Evolutionary conservation across 495 filamentous ascomycete species (phyloP).

Genomic region (Cercophora newfieldiana): DNA sequence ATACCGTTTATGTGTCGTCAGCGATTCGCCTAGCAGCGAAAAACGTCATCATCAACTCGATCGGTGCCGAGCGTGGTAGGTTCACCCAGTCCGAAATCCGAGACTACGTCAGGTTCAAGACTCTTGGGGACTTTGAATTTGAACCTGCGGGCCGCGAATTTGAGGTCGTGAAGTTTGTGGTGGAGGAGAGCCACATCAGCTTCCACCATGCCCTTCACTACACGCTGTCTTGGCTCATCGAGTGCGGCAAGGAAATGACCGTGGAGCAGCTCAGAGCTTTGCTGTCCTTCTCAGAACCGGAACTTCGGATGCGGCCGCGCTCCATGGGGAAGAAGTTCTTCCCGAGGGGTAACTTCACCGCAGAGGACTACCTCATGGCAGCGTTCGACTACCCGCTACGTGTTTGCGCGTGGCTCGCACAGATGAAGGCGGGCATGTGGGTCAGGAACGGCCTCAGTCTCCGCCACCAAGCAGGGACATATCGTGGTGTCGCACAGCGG

Average conservation of each 20-base stretch:
- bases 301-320: constrained; percentile 58
- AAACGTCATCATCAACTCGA: constrained; percentile 76
- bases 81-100: constrained; percentile 90
- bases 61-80: constrained; percentile 82
- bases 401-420: constrained; percentile 93
- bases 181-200: constrained; percentile 87
- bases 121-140: constrained; percentile 75
- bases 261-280: constrained; percentile 62
- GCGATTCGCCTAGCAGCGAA: constrained; percentile 78
- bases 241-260: constrained; percentile 77
- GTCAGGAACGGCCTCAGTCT: constrained; percentile 95
- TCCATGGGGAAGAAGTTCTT: constrained; percentile 55
- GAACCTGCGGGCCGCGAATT: constrained; percentile 59
- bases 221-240: constrained; percentile 94
- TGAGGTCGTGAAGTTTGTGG: constrained; percentile 79
- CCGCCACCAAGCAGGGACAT: constrained; percentile 89
- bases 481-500: constrained; percentile 79
- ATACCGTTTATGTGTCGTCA: constrained; percentile 60
- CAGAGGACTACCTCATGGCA: constrained; percentile 80
- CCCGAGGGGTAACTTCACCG: constrained; percentile 49
- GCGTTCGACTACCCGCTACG: constrained; percentile 91
- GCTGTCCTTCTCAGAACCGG: constrained; percentile 59
- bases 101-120: constrained; percentile 76
- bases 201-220: constrained; percentile 98
- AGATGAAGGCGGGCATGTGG: constrained; percentile 99